phyloP scores from a whole-genome alignment of 352 stramenopile species.

The Phytophthora fragariae region DNA sequence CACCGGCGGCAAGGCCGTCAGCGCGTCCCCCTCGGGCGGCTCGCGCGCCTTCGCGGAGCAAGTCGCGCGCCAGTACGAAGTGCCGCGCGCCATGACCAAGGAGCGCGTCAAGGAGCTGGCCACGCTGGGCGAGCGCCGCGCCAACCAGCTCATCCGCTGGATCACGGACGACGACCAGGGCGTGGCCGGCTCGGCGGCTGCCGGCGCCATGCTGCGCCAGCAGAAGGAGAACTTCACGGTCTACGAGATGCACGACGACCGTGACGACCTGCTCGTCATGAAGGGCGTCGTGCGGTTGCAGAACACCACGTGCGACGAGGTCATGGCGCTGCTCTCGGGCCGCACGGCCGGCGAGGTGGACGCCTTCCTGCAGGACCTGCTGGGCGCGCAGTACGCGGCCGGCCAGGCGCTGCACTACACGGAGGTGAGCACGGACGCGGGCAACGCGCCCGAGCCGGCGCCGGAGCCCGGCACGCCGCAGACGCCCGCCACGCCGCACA shows the following conservation, averaged over 20 bases:
- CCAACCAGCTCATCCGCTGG: slow-evolving; percentile 71
- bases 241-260: slow-evolving; percentile 71
- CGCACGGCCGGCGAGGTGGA: slow-evolving; percentile 52
- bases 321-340: slow-evolving; percentile 69
- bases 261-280: slow-evolving; percentile 67
- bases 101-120: slow-evolving; percentile 54
- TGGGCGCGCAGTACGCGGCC: slow-evolving; percentile 64
- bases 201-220: slow-evolving; percentile 58
- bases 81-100: slow-evolving; percentile 51
- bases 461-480: slow-evolving; percentile 31
- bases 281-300: slow-evolving; percentile 75
- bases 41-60: slow-evolving; percentile 61
- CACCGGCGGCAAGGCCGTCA: slow-evolving; percentile 29
- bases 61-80: slow-evolving; percentile 69
- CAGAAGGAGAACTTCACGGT: slow-evolving; percentile 84
- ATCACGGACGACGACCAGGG: slow-evolving; percentile 69
- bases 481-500: slow-evolving; percentile 36
- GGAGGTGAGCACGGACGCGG: slow-evolving; percentile 39
- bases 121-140: slow-evolving; percentile 52
- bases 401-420: slow-evolving; percentile 66
- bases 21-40: slow-evolving; percentile 19
- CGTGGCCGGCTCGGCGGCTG: slow-evolving; percentile 37
- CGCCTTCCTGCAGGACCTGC: slow-evolving; percentile 63
- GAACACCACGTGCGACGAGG: slow-evolving; percentile 73
- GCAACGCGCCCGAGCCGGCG: slow-evolving; percentile 35